phyloP scores from a whole-genome alignment of 192 early-diverging fungal species.

The Funneliformis mosseae region DNA sequence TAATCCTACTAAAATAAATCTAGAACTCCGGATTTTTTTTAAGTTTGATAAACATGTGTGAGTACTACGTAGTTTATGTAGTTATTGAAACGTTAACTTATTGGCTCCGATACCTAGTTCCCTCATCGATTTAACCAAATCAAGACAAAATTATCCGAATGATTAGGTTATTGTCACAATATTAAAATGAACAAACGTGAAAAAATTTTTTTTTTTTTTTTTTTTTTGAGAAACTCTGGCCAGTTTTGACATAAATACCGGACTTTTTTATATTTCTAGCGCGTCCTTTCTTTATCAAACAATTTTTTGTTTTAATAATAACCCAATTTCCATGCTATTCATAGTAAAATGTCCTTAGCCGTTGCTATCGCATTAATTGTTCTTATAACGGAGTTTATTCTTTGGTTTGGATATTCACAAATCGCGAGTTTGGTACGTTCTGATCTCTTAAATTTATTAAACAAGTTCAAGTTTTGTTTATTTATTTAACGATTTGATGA shows the following conservation, averaged over 20 bases:
- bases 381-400: slow-evolving; percentile 58
- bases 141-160: neutral
- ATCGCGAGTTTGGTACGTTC: slow-evolving; percentile 51
- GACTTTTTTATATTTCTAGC: too few relatives aligned
- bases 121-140: neutral
- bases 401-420: slow-evolving; percentile 56
- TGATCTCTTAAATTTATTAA: neutral
- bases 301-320: neutral
- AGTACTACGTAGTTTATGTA: too few relatives aligned
- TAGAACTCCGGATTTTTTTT: too few relatives aligned
- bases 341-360: slow-evolving; percentile 51
- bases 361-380: slow-evolving; percentile 63
- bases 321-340: neutral
- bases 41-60: too few relatives aligned
- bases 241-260: too few relatives aligned
- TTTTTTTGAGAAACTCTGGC: too few relatives aligned
- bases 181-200: too few relatives aligned
- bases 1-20: too few relatives aligned
- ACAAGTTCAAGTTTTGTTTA: neutral
- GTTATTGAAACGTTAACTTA: too few relatives aligned
- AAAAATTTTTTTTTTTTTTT: too few relatives aligned
- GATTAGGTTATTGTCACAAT: neutral
- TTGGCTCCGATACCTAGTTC: too few relatives aligned
- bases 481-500: neutral
- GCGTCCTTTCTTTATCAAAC: neutral